Base-by-base conservation (phyloP, 305 asterid species). In the Rubia tinctorum region DNA sequence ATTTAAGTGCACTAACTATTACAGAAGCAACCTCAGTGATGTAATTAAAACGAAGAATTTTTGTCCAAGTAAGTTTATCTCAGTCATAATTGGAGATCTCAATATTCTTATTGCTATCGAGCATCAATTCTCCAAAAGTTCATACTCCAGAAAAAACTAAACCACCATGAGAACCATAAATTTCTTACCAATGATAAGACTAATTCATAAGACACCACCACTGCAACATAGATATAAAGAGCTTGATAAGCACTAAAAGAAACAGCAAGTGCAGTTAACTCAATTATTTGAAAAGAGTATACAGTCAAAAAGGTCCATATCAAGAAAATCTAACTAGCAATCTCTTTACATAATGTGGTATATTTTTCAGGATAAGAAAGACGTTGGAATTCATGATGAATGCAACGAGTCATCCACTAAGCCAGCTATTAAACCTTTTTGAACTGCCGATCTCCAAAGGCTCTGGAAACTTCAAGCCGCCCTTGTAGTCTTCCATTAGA, bases 391-490 rank as follows among this genome's bases (percentile, higher is more conserved):
- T 55, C 59, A 39, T 42, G 74, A 44, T 37, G 65, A 42, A 66
- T n/a, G 67, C 22, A 43, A 40, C 60, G 77, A 75, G 77, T 51
- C 8, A 61, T 58, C 25, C 42, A 71, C 64, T 68, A 53, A 23
- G 71, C 68, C 49, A 75, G 73, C 47, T 62, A 63, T 10, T 69
- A 40, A 55, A 90, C 98, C 98, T 92, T 92, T 86, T 92, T 92
- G 87, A 92, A 92, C 58, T 89, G 94, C 73, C 96, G 74, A 82
- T 92, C 98, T 58, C 98, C 97, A 44, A 92, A 90, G 64, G 98
- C 98, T 85, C 98, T 86, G 73, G 98, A 92, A 78, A 92, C 98
- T 87, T 90, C 93, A 82, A 92, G 98, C 51, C 96, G 91, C 47
- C 92, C 98, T 77, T 90, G 98, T 80, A 92, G 73, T 49, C 98